phyloP scores from a whole-genome alignment of 495 filamentous ascomycete species.

The Cetradonia linearis region DNA sequence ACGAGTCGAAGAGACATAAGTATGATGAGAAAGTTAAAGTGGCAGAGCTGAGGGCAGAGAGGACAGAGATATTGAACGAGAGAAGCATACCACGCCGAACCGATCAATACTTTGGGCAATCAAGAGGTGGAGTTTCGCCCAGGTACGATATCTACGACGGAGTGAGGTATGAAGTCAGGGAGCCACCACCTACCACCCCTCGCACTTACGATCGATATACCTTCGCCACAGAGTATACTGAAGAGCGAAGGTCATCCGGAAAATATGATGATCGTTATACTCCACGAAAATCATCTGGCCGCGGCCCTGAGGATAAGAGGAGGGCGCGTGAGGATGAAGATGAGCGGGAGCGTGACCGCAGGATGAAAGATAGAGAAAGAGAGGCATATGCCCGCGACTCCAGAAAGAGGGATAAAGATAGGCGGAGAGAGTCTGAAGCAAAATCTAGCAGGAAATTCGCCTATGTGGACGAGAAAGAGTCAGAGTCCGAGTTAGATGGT shows the following conservation, averaged over 20 bases:
- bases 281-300: conserved; percentile 27
- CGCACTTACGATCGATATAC: conserved; percentile 29
- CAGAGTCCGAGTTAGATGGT: conserved; percentile 25
- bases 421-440: conserved; percentile 37
- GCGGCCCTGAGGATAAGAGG: conserved; percentile 27
- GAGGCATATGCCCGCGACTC: conserved; percentile 11
- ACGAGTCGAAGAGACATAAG: conserved; percentile 56
- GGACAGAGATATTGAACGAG: conserved; percentile 41
- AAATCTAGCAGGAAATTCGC: conserved; percentile 31
- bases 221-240: conserved; percentile 37
- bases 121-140: conserved; percentile 13
- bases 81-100: conserved; percentile 11
- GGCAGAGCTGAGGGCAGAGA: conserved; percentile 46
- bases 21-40: conserved; percentile 72
- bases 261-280: conserved; percentile 22
- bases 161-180: conserved; percentile 38
- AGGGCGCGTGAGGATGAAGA: conserved; percentile 30
- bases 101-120: conserved; percentile 12
- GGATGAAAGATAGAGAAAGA: conserved; percentile 14
- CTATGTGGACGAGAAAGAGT: conserved; percentile 28
- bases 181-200: conserved; percentile 25
- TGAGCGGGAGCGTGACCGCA: conserved; percentile 25
- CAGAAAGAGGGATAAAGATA: conserved; percentile 39
- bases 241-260: conserved; percentile 17
- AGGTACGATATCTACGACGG: conserved; percentile 39